Evolutionary conservation across 345 rosid genomes (phyloP).

Genomic region (Eucalyptus victrix): DNA sequence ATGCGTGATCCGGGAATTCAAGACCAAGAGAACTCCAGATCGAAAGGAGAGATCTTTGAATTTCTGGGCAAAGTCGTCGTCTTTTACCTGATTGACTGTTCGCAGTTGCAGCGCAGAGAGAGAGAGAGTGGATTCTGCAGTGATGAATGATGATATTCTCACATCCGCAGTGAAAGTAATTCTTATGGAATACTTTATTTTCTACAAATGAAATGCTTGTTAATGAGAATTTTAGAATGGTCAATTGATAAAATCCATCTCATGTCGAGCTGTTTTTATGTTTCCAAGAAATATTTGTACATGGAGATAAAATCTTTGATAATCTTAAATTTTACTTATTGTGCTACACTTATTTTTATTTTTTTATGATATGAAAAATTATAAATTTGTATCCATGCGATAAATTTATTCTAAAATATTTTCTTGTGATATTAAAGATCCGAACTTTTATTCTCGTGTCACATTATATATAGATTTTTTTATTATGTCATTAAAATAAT

Average conservation of each 20-base stretch:
- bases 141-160: neutral
- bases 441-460: too few relatives aligned
- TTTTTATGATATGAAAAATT: too few relatives aligned
- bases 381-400: accelerated
- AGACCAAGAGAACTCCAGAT: neutral
- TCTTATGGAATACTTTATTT: neutral
- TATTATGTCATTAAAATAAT: too few relatives aligned
- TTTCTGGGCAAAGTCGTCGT: neutral
- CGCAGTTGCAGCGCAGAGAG: neutral
- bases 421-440: accelerated
- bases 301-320: too few relatives aligned
- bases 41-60: neutral
- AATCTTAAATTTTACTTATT: accelerated
- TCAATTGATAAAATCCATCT: neutral
- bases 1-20: neutral
- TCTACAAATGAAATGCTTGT: too few relatives aligned
- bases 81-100: neutral
- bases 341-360: accelerated
- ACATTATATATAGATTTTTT: too few relatives aligned
- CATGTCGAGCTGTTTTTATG: neutral
- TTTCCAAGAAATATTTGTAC: too few relatives aligned
- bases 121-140: neutral
- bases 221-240: neutral
- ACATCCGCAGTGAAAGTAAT: neutral
- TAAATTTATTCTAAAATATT: too few relatives aligned